phyloP scores from a whole-genome alignment of 495 filamentous ascomycete species.

The Trichoderma orchidacearum region DNA sequence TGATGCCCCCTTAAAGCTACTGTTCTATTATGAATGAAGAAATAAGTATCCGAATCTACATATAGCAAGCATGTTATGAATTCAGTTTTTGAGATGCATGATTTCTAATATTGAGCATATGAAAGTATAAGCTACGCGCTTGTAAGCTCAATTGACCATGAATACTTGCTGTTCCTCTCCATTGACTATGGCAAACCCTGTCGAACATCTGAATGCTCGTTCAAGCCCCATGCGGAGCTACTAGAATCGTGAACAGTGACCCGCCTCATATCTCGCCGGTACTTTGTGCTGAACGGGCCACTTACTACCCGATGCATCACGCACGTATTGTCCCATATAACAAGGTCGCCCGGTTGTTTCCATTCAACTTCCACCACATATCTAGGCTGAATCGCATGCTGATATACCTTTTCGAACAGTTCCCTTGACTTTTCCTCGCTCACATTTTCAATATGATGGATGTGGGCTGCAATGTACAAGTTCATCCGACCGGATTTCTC shows the following conservation, averaged over 20 bases:
- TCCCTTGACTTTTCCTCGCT: slow-evolving; percentile 16
- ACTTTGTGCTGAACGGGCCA: slow-evolving; percentile 36
- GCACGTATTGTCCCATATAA: slow-evolving; percentile 48
- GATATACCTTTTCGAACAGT: slow-evolving; percentile 29
- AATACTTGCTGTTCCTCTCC: not conserved
- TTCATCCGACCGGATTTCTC: slow-evolving; percentile 39
- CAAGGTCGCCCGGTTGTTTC: slow-evolving; percentile 32
- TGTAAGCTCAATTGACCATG: no score
- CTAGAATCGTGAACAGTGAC: slow-evolving; percentile 39
- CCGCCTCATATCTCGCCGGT: slow-evolving; percentile 36
- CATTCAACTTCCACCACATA: slow-evolving; percentile 34
- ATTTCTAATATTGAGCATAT: no score
- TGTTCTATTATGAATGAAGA: no score
- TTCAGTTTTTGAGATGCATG: no score
- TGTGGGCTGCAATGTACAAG: slow-evolving; percentile 39
- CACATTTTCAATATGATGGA: slow-evolving; percentile 39
- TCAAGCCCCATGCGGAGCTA: slow-evolving; percentile 30
- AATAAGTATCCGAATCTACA: no score
- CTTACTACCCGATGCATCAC: slow-evolving; percentile 40
- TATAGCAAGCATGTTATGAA: no score
- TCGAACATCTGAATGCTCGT: slow-evolving; percentile 6
- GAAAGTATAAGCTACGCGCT: no score
- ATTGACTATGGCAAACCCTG: not conserved
- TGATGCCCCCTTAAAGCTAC: no score
- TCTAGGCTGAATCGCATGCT: slow-evolving; percentile 34